These are phyloP conservation scores for Inonotus obliquus DNA, from an alignment of 1,284 basidiomycete genomes.

Conservation along the genomic window DNA sequence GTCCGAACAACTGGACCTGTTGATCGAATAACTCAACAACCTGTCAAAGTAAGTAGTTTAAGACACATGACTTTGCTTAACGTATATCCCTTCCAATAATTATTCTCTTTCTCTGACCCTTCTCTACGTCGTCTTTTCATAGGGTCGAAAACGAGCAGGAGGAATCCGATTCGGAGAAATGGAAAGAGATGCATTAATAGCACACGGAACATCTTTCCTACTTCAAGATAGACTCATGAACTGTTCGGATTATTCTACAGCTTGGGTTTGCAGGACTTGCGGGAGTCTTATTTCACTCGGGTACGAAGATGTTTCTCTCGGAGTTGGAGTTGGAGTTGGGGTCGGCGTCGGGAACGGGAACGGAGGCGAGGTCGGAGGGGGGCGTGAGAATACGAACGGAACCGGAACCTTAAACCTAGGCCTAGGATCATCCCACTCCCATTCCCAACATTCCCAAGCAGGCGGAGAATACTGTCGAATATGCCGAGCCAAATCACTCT, in stretches of 20 bases:
- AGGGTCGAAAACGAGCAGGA: constrained; percentile 97
- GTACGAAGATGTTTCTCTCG: constrained; percentile 79
- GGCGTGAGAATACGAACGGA: too few relatives aligned
- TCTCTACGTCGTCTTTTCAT: constrained; percentile 15
- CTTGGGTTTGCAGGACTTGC: constrained; percentile 96
- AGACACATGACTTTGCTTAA: too few relatives aligned
- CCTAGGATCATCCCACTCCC: too few relatives aligned
- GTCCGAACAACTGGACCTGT: constrained; percentile 97
- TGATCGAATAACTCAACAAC: constrained; percentile 93
- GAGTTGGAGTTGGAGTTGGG: constrained; percentile 24
- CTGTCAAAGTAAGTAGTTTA: constrained; percentile 76
- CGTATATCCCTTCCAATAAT: too few relatives aligned
- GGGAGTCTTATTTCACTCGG: constrained; percentile 94
- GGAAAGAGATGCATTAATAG: constrained; percentile 98
- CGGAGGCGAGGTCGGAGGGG: too few relatives aligned
- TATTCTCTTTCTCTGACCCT: background rate
- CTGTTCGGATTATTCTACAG: constrained; percentile 98
- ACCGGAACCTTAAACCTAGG: too few relatives aligned
- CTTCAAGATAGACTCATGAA: constrained; percentile 99
- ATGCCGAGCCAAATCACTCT: constrained; percentile 71
- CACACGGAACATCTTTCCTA: constrained; percentile 97
- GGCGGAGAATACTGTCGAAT: constrained; percentile 89
- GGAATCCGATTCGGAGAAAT: constrained; percentile 99
- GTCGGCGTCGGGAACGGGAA: too few relatives aligned
- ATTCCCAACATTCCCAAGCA: constrained; percentile 61